These are phyloP conservation scores for Parascedosporium putredinis DNA, from an alignment of 2,329 filamentous ascomycete genomes.

Conservation along the genomic window DNA sequence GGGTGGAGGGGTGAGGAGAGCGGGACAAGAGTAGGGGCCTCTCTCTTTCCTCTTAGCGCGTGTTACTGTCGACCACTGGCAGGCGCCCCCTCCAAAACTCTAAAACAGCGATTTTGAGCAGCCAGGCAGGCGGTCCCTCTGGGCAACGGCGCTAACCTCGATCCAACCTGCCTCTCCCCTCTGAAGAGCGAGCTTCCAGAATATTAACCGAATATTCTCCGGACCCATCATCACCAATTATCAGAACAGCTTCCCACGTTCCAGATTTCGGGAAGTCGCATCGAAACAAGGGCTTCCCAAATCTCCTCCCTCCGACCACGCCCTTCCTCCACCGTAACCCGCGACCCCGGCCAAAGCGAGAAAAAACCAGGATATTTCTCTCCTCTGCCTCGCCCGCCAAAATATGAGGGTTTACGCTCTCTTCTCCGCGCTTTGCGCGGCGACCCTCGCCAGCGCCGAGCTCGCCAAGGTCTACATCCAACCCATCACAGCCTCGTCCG, in stretches of 20 bases:
- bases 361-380: too few relatives aligned
- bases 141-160: slow-evolving; percentile 4
- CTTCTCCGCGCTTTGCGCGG: slow-evolving; percentile 31
- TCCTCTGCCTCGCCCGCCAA: too few relatives aligned
- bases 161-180: neutral
- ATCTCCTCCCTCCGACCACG: too few relatives aligned
- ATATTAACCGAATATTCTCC: slow-evolving; percentile 1
- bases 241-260: too few relatives aligned
- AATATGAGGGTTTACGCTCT: slow-evolving; percentile 32
- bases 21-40: neutral
- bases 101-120: slow-evolving; percentile 6
- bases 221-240: too few relatives aligned
- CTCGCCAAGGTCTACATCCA: slow-evolving; percentile 45
- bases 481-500: slow-evolving; percentile 26
- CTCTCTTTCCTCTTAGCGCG: too few relatives aligned
- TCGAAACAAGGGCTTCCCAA: too few relatives aligned
- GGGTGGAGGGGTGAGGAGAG: slow-evolving; percentile 1
- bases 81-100: slow-evolving; percentile 4
- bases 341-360: too few relatives aligned
- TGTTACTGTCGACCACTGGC: neutral
- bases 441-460: slow-evolving; percentile 27
- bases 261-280: too few relatives aligned
- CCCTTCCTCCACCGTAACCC: too few relatives aligned
- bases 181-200: neutral
- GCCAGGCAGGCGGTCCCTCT: slow-evolving; percentile 2